Conservation (phyloP, 176 grass and related monocot genomes). For the Avena eriantha region DNA sequence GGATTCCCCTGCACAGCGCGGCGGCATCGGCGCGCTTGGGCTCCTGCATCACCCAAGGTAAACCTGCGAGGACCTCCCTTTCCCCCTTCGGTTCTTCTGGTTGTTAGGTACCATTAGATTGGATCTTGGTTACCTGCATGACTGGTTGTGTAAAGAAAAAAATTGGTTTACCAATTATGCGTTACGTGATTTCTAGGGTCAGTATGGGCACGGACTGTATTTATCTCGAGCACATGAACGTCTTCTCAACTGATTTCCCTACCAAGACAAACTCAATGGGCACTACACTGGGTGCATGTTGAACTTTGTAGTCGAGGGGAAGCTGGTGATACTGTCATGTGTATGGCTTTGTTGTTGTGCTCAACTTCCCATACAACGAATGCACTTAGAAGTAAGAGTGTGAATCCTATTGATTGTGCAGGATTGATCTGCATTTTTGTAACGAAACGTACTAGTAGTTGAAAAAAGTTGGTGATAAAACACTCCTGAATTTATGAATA, state of each 20-base stretch:
- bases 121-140: not conserved
- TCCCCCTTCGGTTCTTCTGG: not conserved
- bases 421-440: not conserved
- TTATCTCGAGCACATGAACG: not conserved
- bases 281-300: not conserved
- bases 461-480: not conserved
- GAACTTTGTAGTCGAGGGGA: too few species aligned
- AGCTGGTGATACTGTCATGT: not conserved
- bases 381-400: not conserved
- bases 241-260: not conserved
- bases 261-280: not conserved
- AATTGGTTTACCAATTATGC: not conserved
- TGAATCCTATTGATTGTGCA: not conserved
- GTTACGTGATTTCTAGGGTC: too few species aligned
- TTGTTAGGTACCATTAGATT: not conserved
- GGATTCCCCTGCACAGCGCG: constrained; percentile 63
- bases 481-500: not conserved
- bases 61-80: not conserved
- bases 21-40: constrained; percentile 49
- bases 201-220: not conserved
- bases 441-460: not conserved
- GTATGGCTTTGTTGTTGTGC: not conserved
- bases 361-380: not conserved
- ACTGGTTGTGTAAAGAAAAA: not conserved
- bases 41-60: constrained; percentile 64